These are phyloP conservation scores for Dryas octopetala DNA, from an alignment of 306 rosid genomes.

Conservation along the genomic window DNA sequence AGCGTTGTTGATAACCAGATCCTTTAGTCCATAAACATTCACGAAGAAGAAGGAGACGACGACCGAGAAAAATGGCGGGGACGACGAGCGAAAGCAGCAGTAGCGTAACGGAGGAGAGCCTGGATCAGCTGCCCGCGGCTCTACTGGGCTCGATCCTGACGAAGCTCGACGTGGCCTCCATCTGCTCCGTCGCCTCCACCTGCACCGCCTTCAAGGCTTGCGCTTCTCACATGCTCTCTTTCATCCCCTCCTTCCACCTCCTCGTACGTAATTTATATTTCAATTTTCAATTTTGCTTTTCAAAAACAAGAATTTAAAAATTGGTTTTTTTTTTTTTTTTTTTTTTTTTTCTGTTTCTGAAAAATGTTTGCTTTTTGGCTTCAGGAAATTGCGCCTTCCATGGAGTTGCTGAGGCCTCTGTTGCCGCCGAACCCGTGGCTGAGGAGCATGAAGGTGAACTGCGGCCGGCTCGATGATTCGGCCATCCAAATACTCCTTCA, in stretches of 20 bases:
- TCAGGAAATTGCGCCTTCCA: conserved; percentile 71
- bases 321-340: background rate
- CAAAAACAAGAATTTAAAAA: background rate
- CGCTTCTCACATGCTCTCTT: conserved; percentile 63
- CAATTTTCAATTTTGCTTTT: background rate
- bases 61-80: conserved; percentile 7
- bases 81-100: conserved; percentile 16
- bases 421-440: conserved; percentile 67
- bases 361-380: background rate
- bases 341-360: background rate
- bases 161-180: conserved; percentile 78
- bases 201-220: conserved; percentile 57
- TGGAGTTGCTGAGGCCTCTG: conserved; percentile 62
- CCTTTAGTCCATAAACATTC: background rate
- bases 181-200: conserved; percentile 74
- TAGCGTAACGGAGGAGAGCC: conserved; percentile 25
- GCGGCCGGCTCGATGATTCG: conserved; percentile 75
- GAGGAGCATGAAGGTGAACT: conserved; percentile 63
- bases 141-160: conserved; percentile 62
- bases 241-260: conserved; percentile 72
- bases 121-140: conserved; percentile 65
- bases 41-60: background rate
- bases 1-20: background rate
- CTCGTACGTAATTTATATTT: conserved; percentile 39
- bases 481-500: conserved; percentile 54